Conservation (phyloP, 2,329 filamentous ascomycete species). For the Ascosphaera apis region DNA sequence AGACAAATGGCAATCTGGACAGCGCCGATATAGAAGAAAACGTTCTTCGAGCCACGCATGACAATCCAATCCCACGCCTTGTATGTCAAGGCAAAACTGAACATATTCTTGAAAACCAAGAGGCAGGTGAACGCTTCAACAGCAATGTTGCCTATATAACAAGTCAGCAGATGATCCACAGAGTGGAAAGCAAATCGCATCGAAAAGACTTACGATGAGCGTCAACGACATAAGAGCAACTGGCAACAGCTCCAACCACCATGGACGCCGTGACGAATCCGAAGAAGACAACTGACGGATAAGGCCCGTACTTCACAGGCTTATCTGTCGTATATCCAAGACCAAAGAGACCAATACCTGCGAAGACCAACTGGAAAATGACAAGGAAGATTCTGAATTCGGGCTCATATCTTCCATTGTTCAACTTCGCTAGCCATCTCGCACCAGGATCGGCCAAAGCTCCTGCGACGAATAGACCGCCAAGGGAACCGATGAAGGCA, state of each 20-base stretch:
- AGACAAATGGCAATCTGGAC: conserved; percentile 59
- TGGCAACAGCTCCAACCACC: conserved; percentile 74
- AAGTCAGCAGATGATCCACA: background rate
- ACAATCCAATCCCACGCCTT: conserved; percentile 69
- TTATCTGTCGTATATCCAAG: conserved; percentile 54
- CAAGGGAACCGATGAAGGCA: conserved; percentile 59
- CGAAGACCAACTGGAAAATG: conserved; percentile 56
- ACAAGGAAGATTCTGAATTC: conserved; percentile 74
- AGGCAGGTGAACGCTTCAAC: conserved; percentile 78
- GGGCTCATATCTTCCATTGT: conserved; percentile 69
- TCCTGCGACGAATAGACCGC: conserved; percentile 57
- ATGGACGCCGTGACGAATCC: conserved; percentile 67
- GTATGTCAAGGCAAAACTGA: conserved; percentile 67
- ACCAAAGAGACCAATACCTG: conserved; percentile 57
- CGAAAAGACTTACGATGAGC: conserved; percentile 48
- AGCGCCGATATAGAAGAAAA: conserved; percentile 49
- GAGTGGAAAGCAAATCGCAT: conserved; percentile 2
- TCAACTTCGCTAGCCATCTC: conserved; percentile 44
- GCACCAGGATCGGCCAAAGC: conserved; percentile 50
- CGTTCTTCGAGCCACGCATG: conserved; percentile 27
- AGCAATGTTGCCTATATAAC: conserved; percentile 41
- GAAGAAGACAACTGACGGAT: conserved; percentile 61
- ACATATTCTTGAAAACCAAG: conserved; percentile 86
- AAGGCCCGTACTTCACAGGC: conserved; percentile 40
- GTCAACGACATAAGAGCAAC: conserved; percentile 74